Percentiles rank a stretch among this genome's conserved stretches.
These are phyloP conservation scores for Claviceps citrina DNA, from an alignment of 2,329 filamentous ascomycete species.

Conservation along the genomic window DNA sequence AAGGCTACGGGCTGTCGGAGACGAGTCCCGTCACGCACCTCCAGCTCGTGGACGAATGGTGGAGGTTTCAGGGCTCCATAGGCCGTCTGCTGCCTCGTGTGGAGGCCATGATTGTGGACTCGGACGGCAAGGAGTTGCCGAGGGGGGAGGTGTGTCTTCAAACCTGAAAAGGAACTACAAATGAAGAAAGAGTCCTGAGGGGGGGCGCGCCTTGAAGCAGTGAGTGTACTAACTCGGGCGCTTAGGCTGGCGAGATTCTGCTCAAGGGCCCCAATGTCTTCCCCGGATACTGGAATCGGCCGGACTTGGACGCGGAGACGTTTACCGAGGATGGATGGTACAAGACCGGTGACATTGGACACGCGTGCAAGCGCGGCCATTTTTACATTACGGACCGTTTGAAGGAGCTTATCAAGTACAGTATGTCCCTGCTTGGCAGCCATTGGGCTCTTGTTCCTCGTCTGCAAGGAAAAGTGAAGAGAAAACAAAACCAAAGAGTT, in stretches of 20 bases:
- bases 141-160: slow-evolving; percentile 26
- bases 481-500: not conserved
- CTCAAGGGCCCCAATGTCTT: slow-evolving; percentile 70
- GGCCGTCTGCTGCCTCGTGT: slow-evolving; percentile 67
- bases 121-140: slow-evolving; percentile 39
- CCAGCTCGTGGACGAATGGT: slow-evolving; percentile 63
- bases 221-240: not conserved
- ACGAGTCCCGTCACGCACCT: slow-evolving; percentile 66
- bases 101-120: slow-evolving; percentile 64
- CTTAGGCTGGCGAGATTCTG: slow-evolving; percentile 47
- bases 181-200: no score
- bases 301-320: slow-evolving; percentile 52
- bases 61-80: slow-evolving; percentile 59
- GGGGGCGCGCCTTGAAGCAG: not conserved
- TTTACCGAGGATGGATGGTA: slow-evolving; percentile 71
- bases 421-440: slow-evolving; percentile 19
- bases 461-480: no score
- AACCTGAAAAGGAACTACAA: no score
- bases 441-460: no score
- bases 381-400: slow-evolving; percentile 82
- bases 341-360: slow-evolving; percentile 77
- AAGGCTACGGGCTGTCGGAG: slow-evolving; percentile 83
- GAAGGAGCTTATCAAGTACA: slow-evolving; percentile 47
- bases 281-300: slow-evolving; percentile 61
- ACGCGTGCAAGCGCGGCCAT: slow-evolving; percentile 61